Percentiles rank a stretch among this genome's conserved stretches.
phyloP scores from a whole-genome alignment of 2,329 filamentous ascomycete species.

The Septoria petroselini region DNA sequence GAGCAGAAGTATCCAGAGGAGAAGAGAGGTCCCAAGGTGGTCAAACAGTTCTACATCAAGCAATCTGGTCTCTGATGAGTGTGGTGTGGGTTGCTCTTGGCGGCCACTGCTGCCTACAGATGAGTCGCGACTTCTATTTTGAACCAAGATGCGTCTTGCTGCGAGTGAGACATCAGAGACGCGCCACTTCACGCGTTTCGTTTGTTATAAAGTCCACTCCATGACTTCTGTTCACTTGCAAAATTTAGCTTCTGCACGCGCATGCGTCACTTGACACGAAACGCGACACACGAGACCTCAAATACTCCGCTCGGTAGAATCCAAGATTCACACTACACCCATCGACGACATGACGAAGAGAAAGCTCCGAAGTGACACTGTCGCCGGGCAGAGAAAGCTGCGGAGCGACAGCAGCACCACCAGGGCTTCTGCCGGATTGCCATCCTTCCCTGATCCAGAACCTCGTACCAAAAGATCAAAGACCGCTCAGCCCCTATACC shows the following conservation, averaged over 20 bases:
- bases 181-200: no score
- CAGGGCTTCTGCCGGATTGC: not conserved
- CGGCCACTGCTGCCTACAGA: no score
- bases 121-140: no score
- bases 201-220: no score
- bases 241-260: not conserved
- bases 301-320: no score
- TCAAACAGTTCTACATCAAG: constrained; percentile 14
- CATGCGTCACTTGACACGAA: not conserved
- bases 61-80: constrained; percentile 8
- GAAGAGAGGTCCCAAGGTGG: constrained; percentile 1
- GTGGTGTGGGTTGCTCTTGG: no score
- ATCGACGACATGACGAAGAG: constrained; percentile 15
- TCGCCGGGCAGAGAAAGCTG: no score
- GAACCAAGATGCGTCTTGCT: no score
- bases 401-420: constrained; percentile 6
- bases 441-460: not conserved
- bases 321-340: no score
- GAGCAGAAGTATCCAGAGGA: constrained; percentile 12
- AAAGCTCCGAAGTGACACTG: constrained; percentile 7
- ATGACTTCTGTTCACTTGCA: not conserved
- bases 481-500: constrained; percentile 13
- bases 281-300: no score
- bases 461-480: constrained; percentile 10
- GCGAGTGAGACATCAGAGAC: no score